Evolutionary conservation across 2,329 filamentous ascomycete genomes (phyloP).

Genomic region (Alternaria rosae): DNA sequence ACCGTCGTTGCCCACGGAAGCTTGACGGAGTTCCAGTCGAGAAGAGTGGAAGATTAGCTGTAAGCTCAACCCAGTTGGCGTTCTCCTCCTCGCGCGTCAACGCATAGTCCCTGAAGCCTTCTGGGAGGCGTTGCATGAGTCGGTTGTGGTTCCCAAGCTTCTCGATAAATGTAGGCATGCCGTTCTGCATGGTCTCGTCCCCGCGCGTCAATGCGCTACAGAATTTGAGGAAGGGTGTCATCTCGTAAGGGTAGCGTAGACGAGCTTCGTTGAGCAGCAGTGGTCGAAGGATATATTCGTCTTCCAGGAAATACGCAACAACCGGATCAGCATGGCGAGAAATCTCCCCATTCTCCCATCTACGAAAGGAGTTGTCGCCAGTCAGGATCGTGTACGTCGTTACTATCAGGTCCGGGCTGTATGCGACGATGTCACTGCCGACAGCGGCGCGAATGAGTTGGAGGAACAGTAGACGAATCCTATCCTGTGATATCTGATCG

Average conservation of each 20-base stretch:
- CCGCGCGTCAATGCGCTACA: constrained; percentile 68
- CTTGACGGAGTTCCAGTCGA: constrained; percentile 23
- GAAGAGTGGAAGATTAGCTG: constrained; percentile 70
- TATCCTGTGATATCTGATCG: constrained; percentile 65
- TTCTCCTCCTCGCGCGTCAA: constrained; percentile 87
- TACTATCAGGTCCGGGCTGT: constrained; percentile 74
- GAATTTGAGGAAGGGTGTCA: constrained; percentile 76
- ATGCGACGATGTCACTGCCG: constrained; percentile 66
- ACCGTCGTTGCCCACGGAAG: constrained; percentile 33
- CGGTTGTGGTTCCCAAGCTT: constrained; percentile 73
- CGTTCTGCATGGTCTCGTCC: constrained; percentile 55
- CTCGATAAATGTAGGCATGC: constrained; percentile 62
- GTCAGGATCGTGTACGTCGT: constrained; percentile 70
- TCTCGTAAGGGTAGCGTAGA: constrained; percentile 85
- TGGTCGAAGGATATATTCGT: constrained; percentile 62
- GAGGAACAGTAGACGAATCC: constrained; percentile 70
- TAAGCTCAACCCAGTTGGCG: constrained; percentile 76
- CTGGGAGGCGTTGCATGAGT: constrained; percentile 79
- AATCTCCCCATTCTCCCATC: constrained; percentile 35
- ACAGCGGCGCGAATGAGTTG: constrained; percentile 74
- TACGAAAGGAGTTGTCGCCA: constrained; percentile 55
- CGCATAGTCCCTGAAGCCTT: constrained; percentile 75
- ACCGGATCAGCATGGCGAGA: constrained; percentile 44
- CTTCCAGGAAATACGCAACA: constrained; percentile 63
- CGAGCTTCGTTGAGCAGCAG: constrained; percentile 72